Base-by-base conservation (phyloP, 352 stramenopile species). In the Phytophthora pini region DNA sequence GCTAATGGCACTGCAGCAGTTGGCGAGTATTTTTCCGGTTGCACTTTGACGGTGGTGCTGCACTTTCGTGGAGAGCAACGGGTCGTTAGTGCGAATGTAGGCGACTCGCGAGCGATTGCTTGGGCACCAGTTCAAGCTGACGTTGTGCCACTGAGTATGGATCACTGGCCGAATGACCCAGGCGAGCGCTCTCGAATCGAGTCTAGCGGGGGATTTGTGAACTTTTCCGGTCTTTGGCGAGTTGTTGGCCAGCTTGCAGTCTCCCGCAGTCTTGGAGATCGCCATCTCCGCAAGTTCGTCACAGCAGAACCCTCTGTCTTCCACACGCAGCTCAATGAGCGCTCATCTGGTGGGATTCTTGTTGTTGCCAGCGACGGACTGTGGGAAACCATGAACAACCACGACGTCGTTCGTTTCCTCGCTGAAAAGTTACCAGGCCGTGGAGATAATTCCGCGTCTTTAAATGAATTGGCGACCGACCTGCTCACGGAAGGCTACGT, bases 401-500 rank as follows among this genome's bases (percentile, higher is more conserved):
- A 61, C 3, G 80, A 90, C 49, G 84, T 87, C 13, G 64, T 66
- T 26, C 68, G 58, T 0, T 91, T 92, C 50, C 43, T 90, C 2
- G n/a, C 49, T 1, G 82, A 82, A 45, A 72, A 59, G 34, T 17
- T 31, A 2, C 1, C 44, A 50, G 26, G 9, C 27, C 2, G 10
- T 56, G 78, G 39, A 80, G 74, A 72, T 55, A 74, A 20, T 4
- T 2, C 4, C 17, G n/a, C 34, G 7, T 55, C 56, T 10, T 72
- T 98, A 7, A 72, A 96, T 68, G 72, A 82, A 45, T 74, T 94
- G 45, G 90, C 92, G 10, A 71, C 92, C 45, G 56, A 85, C 15
- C 65, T 98, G n/a, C 82, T 95, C 5, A 74, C 93, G 20, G 93
- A 98, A 68, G 90, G 93, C 29, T 98, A 97, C 63, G 82, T 98